These are phyloP conservation scores for Pichia sp. DNA, from an alignment of 1,139 yeast species.

Conservation along the genomic window DNA sequence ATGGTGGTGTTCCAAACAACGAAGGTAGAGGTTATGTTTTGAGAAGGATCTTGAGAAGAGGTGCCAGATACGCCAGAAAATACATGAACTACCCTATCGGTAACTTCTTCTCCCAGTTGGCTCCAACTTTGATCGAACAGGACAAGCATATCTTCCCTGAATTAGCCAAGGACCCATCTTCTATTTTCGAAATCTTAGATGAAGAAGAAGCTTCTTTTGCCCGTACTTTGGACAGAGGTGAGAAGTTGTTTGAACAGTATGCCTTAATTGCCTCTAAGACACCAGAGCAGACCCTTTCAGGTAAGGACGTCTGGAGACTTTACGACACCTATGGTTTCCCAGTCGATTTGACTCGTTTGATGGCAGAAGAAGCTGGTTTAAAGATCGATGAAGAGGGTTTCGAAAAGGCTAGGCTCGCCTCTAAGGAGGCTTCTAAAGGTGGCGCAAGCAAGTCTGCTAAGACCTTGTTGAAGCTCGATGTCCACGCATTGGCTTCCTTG, in stretches of 20 bases:
- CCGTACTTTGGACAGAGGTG: conserved; percentile 96
- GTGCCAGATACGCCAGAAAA: conserved; percentile 94
- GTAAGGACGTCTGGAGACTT: conserved; percentile 96
- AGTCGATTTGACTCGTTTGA: conserved; percentile 90
- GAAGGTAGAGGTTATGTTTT: conserved; percentile 98
- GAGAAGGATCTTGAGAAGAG: conserved; percentile 95
- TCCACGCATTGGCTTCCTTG: conserved; percentile 74
- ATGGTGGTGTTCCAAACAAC: conserved; percentile 98
- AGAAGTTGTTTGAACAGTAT: conserved; percentile 89
- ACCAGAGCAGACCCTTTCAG: conserved; percentile 73
- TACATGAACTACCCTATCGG: conserved; percentile 96
- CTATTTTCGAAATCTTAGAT: conserved; percentile 83
- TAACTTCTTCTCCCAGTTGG: conserved; percentile 82
- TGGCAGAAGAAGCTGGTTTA: conserved; percentile 98
- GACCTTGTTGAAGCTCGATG: conserved; percentile 73
- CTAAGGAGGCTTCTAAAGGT: conserved; percentile 94
- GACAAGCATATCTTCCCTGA: conserved; percentile 90
- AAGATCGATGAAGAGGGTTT: conserved; percentile 88
- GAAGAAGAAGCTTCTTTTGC: conserved; percentile 96
- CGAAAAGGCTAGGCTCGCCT: conserved; percentile 81
- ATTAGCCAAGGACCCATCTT: conserved; percentile 62
- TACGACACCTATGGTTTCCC: conserved; percentile 99
- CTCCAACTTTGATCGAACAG: conserved; percentile 89
- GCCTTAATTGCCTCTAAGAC: conserved; percentile 77
- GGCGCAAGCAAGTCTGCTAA: conserved; percentile 55